Conservation (phyloP, 1,284 basidiomycete genomes). For the Ustilago shanxiensis region DNA sequence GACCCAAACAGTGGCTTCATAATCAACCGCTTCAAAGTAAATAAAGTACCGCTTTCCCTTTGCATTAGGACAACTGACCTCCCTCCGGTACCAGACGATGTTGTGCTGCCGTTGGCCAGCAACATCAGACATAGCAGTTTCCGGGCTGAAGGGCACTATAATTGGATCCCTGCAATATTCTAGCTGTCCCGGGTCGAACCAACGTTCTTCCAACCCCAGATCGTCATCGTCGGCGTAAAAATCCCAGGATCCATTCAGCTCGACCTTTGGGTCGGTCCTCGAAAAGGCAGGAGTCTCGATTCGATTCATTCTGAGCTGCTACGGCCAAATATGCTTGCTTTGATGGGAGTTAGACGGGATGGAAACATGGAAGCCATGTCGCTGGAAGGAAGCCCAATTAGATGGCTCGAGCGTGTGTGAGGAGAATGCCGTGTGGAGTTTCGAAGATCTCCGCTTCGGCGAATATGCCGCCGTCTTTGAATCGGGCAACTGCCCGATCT, state of each 20-base stretch:
- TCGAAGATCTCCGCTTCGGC: conserved; percentile 2
- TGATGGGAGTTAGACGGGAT: too few species aligned
- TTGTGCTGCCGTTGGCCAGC: conserved; percentile 9
- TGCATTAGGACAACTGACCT: neutral
- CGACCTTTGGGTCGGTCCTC: neutral
- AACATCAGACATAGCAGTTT: conserved; percentile 25
- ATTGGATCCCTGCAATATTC: conserved; percentile 3
- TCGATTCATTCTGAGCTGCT: neutral
- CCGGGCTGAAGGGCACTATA: conserved; percentile 34
- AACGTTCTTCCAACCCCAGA: conserved; percentile 24
- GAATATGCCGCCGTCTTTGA: conserved; percentile 1
- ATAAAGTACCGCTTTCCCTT: conserved; percentile 22
- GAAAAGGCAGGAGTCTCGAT: conserved; percentile 8
- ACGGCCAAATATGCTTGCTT: neutral
- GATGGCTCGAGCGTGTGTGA: conserved; percentile 12
- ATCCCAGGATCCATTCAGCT: conserved; percentile 27
- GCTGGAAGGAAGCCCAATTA: neutral
- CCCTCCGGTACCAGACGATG: conserved; percentile 30
- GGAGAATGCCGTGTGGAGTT: neutral
- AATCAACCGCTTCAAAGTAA: conserved; percentile 58
- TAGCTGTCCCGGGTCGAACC: conserved; percentile 12
- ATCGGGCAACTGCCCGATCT: neutral
- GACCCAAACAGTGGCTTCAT: conserved; percentile 49
- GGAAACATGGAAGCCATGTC: neutral
- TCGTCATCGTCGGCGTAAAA: conserved; percentile 45